These are phyloP conservation scores for Senecio squalidus DNA, from an alignment of 140 eudicot genomes.

Conservation along the genomic window DNA sequence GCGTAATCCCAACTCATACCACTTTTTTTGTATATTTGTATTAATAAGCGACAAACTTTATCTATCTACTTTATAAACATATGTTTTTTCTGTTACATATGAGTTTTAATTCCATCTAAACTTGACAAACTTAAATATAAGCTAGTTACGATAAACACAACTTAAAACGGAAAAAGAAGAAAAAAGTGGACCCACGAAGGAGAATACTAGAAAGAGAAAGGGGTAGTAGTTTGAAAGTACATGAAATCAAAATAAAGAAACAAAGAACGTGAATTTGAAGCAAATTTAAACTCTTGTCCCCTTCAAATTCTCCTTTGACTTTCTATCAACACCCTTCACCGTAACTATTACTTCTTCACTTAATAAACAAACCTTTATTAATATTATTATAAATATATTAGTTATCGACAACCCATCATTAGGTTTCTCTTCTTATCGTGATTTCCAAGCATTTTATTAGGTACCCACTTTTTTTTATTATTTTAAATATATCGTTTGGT, in stretches of 20 bases:
- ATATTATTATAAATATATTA: slow-evolving; percentile 33
- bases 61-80: too few species aligned
- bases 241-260: neutral
- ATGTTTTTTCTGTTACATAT: too few species aligned
- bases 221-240: neutral
- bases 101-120: too few species aligned
- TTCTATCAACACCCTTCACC: slow-evolving; percentile 7
- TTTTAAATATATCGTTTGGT: slow-evolving; percentile 32
- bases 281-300: slow-evolving; percentile 6
- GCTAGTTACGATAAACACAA: too few species aligned
- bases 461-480: slow-evolving; percentile 2
- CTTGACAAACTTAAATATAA: too few species aligned
- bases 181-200: too few species aligned
- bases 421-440: slow-evolving; percentile 28
- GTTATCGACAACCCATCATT: too few species aligned
- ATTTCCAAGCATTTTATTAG: slow-evolving; percentile 32
- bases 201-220: too few species aligned
- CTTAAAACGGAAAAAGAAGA: too few species aligned
- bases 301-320: slow-evolving; percentile 13
- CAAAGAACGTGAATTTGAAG: slow-evolving; percentile 3
- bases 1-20: too few species aligned
- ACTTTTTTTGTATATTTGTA: too few species aligned
- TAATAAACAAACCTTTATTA: neutral
- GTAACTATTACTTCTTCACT: slow-evolving; percentile 24
- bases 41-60: too few species aligned